Base-by-base conservation (phyloP, 1,139 yeast species). In the Saccharomyces hybrid region DNA sequence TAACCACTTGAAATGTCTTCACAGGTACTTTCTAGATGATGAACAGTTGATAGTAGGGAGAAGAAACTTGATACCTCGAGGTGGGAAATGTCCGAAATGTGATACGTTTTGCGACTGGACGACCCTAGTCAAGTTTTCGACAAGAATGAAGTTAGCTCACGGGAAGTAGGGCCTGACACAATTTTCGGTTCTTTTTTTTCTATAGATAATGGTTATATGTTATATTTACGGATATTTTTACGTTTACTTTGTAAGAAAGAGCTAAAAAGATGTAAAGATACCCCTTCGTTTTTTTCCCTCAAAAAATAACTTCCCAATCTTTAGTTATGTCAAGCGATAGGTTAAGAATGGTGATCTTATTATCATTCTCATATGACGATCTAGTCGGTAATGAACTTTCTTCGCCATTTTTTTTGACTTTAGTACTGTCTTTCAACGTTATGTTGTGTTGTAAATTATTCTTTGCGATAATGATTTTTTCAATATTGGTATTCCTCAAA, bases 391-490 rank as follows among this genome's bases (percentile, higher is more conserved):
- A 73, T 1, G 53, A 55, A 79, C 82, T 73, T 7, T 62, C 53
- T 28, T 69, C 54, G 0, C 70, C 74, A 42, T 64, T 72, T 61
- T 77, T 80, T 2, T 57, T 53, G 11, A 79, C 70, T 2, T 58
- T 63, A 1, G 71, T 76, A 7, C 53, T 53, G 5, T 55, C 56
- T 5, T 55, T 48, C 25, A 60, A 44, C 2, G 51, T 46, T 13
- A 61, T 52, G 8, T 53, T 48, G 5, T 20, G 44, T 38, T 61
- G 57, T 2, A 26, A 3, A 3, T 55, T 57, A 2, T 59, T 66
- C 5, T 84, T 83, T 44, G 84, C 71, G 44, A 90, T 64, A 1
- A 83, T 68, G 27, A 91, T 77, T 60, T 78, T 80, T 63, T 87
- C 96, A 50, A 90, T 72, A 11, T 60, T 65, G 14, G 67, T 66